Evolutionary conservation across 192 early-diverging fungal species (phyloP).

Genomic region (Coemansia sp.): DNA sequence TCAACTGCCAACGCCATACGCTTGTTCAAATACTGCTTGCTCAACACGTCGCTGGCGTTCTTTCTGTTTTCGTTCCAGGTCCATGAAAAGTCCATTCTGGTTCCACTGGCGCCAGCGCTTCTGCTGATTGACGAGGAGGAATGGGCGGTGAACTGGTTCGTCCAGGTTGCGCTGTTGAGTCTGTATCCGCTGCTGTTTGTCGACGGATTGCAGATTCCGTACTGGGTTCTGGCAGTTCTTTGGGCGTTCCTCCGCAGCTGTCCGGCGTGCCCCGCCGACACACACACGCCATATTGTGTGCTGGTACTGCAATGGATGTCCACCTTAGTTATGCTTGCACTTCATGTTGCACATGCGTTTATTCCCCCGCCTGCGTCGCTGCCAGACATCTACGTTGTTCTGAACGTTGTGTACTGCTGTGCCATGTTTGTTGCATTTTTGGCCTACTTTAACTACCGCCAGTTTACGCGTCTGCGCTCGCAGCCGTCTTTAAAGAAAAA

Average conservation of each 20-base stretch:
- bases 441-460: constrained; percentile 73
- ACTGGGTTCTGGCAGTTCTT: constrained; percentile 64
- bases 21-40: constrained; percentile 67
- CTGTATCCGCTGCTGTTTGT: constrained; percentile 84
- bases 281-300: constrained; percentile 11
- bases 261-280: constrained; percentile 27
- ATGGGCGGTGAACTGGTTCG: constrained; percentile 63
- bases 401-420: constrained; percentile 72
- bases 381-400: constrained; percentile 81
- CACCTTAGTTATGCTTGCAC: constrained; percentile 47
- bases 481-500: constrained; percentile 29
- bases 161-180: constrained; percentile 82
- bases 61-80: constrained; percentile 98
- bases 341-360: constrained; percentile 62
- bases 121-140: constrained; percentile 73
- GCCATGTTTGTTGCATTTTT: constrained; percentile 67
- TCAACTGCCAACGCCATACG: constrained; percentile 7
- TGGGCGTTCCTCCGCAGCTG: constrained; percentile 71
- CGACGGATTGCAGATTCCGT: constrained; percentile 73
- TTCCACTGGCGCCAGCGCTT: constrained; percentile 77
- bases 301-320: constrained; percentile 30
- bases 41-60: constrained; percentile 82
- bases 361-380: constrained; percentile 65
- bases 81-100: constrained; percentile 94
- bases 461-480: constrained; percentile 25